These are phyloP conservation scores for Trichoderma endophyticum DNA, from an alignment of 2,329 filamentous ascomycete species.

Conservation along the genomic window DNA sequence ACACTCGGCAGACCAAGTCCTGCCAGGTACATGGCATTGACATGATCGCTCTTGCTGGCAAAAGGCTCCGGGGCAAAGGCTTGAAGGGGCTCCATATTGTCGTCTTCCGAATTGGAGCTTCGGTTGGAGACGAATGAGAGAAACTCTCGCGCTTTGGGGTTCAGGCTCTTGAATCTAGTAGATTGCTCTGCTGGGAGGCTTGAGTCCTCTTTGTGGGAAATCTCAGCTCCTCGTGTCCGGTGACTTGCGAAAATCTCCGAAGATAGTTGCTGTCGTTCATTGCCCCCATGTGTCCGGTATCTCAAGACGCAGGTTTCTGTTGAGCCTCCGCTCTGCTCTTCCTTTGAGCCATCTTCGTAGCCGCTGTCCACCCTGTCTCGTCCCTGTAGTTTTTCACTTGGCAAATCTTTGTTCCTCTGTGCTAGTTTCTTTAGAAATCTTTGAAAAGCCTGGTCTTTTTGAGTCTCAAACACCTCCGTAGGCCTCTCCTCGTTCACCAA, in stretches of 20 bases:
- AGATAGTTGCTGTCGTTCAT: not conserved
- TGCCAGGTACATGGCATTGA: not conserved
- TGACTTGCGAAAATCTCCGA: not conserved
- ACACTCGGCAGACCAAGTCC: not conserved
- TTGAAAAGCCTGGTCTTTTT: constrained; percentile 26
- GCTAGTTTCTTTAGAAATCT: constrained; percentile 29
- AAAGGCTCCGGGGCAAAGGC: not conserved
- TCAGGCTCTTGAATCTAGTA: constrained; percentile 25
- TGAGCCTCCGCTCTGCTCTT: not conserved
- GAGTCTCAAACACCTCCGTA: not conserved
- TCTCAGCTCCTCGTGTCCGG: not conserved
- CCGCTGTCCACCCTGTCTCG: not conserved
- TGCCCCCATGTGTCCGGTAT: not conserved
- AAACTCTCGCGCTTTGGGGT: constrained; percentile 35
- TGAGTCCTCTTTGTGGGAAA: constrained; percentile 19
- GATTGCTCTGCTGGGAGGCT: constrained; percentile 23
- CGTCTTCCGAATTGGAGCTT: not conserved
- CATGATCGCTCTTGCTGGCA: not conserved
- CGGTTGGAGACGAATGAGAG: constrained; percentile 27
- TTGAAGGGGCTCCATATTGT: not conserved
- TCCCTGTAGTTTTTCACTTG: not conserved
- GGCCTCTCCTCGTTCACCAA: not conserved
- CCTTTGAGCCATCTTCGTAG: not conserved
- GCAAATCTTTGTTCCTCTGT: not conserved
- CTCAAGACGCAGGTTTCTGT: not conserved